Percentiles rank a stretch among this genome's conserved stretches.
Evolutionary conservation across 768 basidiomycete species (phyloP).

Genomic region (Amanita phalloides): DNA sequence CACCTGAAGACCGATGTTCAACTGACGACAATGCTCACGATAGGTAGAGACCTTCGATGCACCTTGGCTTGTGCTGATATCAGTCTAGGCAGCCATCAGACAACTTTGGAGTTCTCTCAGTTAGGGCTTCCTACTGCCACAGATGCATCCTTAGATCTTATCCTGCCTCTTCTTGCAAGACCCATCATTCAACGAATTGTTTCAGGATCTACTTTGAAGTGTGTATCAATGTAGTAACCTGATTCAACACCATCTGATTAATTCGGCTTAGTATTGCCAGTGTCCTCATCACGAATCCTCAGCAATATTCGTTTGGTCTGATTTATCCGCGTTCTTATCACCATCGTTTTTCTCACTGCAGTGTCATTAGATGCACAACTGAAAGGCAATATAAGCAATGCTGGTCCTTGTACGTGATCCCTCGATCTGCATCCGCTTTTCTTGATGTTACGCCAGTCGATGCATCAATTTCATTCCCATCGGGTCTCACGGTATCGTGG

Average conservation of each 20-base stretch:
- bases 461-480: constrained; percentile 53
- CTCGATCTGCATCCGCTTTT: constrained; percentile 2
- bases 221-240: constrained; percentile 4
- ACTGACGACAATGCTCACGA: constrained; percentile 41
- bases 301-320: constrained; percentile 44
- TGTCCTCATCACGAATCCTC: constrained; percentile 50
- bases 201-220: constrained; percentile 45
- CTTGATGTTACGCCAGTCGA: constrained; percentile 32
- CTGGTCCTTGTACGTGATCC: constrained; percentile 54
- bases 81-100: constrained; percentile 46
- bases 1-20: constrained; percentile 51
- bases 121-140: constrained; percentile 43
- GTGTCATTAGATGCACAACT: constrained; percentile 32
- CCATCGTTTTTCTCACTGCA: not conserved
- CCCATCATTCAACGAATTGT: constrained; percentile 72
- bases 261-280: constrained; percentile 34
- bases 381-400: constrained; percentile 53
- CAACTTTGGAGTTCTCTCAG: constrained; percentile 54
- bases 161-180: constrained; percentile 58
- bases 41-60: constrained; percentile 28
- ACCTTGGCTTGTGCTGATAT: not conserved
- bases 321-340: not conserved
- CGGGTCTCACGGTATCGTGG: constrained; percentile 55
- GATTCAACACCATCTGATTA: not conserved
- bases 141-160: constrained; percentile 48